These are phyloP conservation scores for Hypomyces rosellus DNA, from an alignment of 2,329 filamentous ascomycete species.

Conservation along the genomic window DNA sequence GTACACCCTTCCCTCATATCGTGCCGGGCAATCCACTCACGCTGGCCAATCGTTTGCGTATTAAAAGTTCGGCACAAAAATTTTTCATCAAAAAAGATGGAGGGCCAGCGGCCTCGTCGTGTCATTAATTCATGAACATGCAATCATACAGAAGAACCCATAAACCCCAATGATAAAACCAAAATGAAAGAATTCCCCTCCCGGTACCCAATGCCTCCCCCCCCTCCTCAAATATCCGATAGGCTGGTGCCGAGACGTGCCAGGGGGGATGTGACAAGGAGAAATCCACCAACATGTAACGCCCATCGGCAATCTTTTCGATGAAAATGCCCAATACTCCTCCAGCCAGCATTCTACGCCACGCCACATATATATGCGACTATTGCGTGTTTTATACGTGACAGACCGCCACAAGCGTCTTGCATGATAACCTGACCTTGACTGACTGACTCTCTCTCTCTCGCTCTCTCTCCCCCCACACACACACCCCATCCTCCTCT, in stretches of 20 bases:
- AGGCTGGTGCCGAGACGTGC: constrained; percentile 1
- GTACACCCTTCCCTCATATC: no score
- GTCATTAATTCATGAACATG: constrained; percentile 36
- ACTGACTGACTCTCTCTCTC: constrained; percentile 2
- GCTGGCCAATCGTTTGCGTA: no score
- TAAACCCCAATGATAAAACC: constrained; percentile 9
- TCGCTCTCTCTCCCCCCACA: background rate
- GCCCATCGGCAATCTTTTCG: constrained; percentile 3
- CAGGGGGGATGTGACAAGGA: constrained; percentile 4
- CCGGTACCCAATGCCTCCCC: constrained; percentile 7
- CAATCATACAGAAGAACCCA: constrained; percentile 24
- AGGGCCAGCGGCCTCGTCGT: constrained; percentile 16
- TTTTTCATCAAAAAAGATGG: constrained; percentile 9
- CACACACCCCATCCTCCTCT: no score
- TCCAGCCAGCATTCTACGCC: background rate
- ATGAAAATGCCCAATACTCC: background rate
- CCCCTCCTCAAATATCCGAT: background rate
- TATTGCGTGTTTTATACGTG: background rate
- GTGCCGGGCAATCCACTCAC: no score
- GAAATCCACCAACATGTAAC: constrained; percentile 9
- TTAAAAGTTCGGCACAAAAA: background rate
- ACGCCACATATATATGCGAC: background rate
- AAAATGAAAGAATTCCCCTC: constrained; percentile 2
- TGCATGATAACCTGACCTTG: background rate
- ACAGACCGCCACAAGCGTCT: background rate